Base-by-base conservation (phyloP, 768 basidiomycete genomes). In the Pisolithus sp. region DNA sequence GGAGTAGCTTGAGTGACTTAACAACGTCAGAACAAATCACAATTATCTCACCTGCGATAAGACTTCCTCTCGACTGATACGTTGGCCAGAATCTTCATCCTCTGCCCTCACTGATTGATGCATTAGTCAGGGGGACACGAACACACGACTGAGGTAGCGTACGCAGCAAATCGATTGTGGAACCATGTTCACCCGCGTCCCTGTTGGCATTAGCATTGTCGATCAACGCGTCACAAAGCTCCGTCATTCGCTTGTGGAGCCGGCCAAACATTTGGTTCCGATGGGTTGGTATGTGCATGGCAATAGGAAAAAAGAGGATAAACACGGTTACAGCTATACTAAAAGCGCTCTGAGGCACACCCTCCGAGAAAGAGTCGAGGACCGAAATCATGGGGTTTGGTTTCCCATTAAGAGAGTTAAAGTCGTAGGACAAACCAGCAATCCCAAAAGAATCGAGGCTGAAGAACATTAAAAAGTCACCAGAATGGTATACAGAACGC, bases 391-490 rank as follows among this genome's bases (percentile, higher is more conserved):
- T 65, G 1, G 61, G 37, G 5, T 62, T 48, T 4, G 18, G 43
- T 52, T 71, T 67, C 9, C 75, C 74, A 2, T 69, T 65, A n/a
- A 78, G 63, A 0, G 73, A 59, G 7, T 68, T 68, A 52, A 77
- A 77, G 53, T 76, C 66, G 57, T 76, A 72, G 6, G 73, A 69
- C 56, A 77, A 75, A 0, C 76, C 71, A 1, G 73, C 73, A 44
- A 74, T 69, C 7, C 76, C 74, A 44, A 76, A 68, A 45, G 66
- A 68, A 56, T 78, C 76, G 6, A 78, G 62, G 1, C 74, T 75
- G 43, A 2, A 20, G n/a, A 18, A 42, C 12, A 18, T 9, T 21
- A 31, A 9, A 18, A 20, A 9, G 24, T 5, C 21, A 10, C 4
- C 2, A 37, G 46, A 34, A 17, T 31, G 34, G 5, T 9, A 9